Conservation (phyloP, 257 asterid genomes). For the Thymus mandschuricus region DNA sequence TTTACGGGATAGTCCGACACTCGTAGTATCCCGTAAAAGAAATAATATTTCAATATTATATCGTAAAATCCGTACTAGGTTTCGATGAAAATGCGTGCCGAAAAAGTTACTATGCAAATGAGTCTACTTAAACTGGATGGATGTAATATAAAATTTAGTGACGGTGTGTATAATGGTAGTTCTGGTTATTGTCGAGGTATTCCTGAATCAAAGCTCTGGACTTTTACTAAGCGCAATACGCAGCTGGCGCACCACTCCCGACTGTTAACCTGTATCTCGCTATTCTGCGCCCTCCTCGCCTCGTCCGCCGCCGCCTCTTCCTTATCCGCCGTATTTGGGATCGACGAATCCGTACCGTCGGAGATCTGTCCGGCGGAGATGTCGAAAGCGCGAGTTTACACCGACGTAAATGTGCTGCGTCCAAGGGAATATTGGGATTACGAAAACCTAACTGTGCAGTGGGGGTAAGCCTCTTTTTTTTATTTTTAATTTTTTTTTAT, state of each 20-base stretch:
- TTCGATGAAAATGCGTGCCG: too few species aligned
- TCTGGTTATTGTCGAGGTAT: too few species aligned
- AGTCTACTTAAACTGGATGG: too few species aligned
- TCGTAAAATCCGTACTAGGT: too few species aligned
- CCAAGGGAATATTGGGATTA: conserved; percentile 80
- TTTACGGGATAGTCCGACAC: too few species aligned
- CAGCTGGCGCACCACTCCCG: conserved; percentile 37
- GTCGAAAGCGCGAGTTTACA: conserved; percentile 76
- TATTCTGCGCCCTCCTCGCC: conserved; percentile 45
- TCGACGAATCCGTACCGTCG: conserved; percentile 30
- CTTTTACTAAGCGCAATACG: conserved; percentile 8
- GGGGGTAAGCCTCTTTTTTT: conserved; percentile 50
- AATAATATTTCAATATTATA: too few species aligned
- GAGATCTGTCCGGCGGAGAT: conserved; percentile 54
- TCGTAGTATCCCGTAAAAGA: too few species aligned
- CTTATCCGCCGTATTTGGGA: neutral
- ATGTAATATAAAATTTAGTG: too few species aligned
- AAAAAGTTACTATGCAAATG: too few species aligned
- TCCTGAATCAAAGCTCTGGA: neutral
- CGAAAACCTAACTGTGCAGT: conserved; percentile 65
- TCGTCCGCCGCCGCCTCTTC: conserved; percentile 28
- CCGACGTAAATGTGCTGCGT: conserved; percentile 69
- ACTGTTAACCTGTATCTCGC: conserved; percentile 30
- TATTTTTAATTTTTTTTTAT: neutral
- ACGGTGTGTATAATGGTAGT: too few species aligned